Evolutionary conservation across 371 early-diverging fungal genomes (phyloP).

Genomic region (Zopfochytrium polystomum): DNA sequence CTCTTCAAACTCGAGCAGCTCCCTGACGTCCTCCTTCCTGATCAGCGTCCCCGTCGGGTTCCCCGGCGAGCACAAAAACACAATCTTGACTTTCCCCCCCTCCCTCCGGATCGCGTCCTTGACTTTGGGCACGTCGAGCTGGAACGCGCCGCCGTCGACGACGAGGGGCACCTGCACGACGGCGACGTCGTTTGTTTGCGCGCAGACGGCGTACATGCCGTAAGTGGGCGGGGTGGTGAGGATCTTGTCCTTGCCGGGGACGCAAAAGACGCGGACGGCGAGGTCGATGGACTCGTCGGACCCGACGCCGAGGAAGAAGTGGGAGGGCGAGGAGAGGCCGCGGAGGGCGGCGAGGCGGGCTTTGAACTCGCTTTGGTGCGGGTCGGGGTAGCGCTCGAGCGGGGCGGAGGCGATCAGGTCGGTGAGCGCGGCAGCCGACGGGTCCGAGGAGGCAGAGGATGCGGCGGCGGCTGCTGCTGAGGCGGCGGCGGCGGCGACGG

Average conservation of each 20-base stretch:
- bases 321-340: slow-evolving; percentile 52
- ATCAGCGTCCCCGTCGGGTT: slow-evolving; percentile 94
- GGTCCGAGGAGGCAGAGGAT: too few species aligned
- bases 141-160: slow-evolving; percentile 71
- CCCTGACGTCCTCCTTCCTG: slow-evolving; percentile 63
- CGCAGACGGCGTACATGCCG: slow-evolving; percentile 95
- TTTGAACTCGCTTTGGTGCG: slow-evolving; percentile 81
- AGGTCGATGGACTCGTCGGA: slow-evolving; percentile 95
- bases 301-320: slow-evolving; percentile 93
- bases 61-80: slow-evolving; percentile 95
- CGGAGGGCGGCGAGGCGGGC: slow-evolving; percentile 68
- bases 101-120: slow-evolving; percentile 58
- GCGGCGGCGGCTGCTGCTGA: slow-evolving; percentile 44
- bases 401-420: slow-evolving; percentile 29
- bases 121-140: slow-evolving; percentile 45
- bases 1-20: slow-evolving; percentile 62
- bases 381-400: slow-evolving; percentile 95
- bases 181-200: slow-evolving; percentile 88
- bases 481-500: slow-evolving; percentile 19
- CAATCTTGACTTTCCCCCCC: slow-evolving; percentile 76
- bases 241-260: slow-evolving; percentile 86
- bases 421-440: slow-evolving; percentile 45
- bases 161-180: slow-evolving; percentile 78
- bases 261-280: slow-evolving; percentile 84
- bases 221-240: slow-evolving; percentile 96